Evolutionary conservation across 2,329 filamentous ascomycete species (phyloP), one percentile per base, ranked within the genome.

Genomic region (Fusarium guadeloupense): DNA sequence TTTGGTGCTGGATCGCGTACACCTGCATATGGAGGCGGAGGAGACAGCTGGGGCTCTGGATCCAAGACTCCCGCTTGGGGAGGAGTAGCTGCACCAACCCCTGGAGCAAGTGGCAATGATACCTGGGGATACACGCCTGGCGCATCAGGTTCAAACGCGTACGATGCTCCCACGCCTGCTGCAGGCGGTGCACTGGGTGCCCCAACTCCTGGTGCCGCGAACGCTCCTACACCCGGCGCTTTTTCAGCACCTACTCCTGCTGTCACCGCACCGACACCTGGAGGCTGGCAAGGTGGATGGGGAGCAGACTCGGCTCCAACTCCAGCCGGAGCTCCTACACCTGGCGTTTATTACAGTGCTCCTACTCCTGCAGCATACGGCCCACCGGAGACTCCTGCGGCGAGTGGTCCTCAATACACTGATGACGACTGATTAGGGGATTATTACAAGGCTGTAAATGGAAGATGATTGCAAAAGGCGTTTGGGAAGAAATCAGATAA

Each of bases 31-130:
- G 76, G 77, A 19, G 75, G 78, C 41, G 76, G 78, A 53, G 76
- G 79, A 47, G 88, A 89, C 55, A 80, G 83, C 26, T 91, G 89
- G 80, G 85, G 81, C 13, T 81, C 84, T 5, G 87, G 90, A 7
- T 90, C 89, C 25, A 91, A 93, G 74, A 96, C 92, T 1, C 93
- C 93, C 4, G 88, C 86, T 2, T 93, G 90, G 71, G 85, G 84
- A 21, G 85, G 84, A 21, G 80, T 78, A 9, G 84, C 84, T 4
- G 85, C 84, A 4, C 83, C 84, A 3, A 87, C 85, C 1, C 84
- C 84, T 0, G 83, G 81, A 9, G 84, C 81, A 46, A 84, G 82
- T 69, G 84, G 81, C 46, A 80, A 80, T 44, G 85, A 89, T 55
- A 77, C 82, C 6, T 88, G 86, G 85, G 83, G 83, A 31, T 86